Evolutionary conservation across 768 basidiomycete species (phyloP).

Genomic region (Hygrocybe coccinea): DNA sequence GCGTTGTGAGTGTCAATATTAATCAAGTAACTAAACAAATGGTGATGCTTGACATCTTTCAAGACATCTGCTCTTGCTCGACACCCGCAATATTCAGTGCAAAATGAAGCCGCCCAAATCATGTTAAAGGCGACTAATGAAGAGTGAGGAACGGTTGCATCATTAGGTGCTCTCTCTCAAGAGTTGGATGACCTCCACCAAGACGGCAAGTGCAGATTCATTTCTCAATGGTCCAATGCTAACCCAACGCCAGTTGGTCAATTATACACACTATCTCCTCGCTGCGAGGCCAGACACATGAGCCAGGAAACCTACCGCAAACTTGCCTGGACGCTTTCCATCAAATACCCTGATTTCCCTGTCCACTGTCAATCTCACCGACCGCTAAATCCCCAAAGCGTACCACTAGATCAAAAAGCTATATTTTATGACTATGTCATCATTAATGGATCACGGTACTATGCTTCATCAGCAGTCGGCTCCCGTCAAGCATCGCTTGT

Average conservation of each 20-base stretch:
- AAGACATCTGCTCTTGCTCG: background rate
- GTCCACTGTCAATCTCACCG: background rate
- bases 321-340: background rate
- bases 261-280: background rate
- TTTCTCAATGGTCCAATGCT: background rate
- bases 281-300: background rate
- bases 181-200: background rate
- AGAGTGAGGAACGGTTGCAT: background rate
- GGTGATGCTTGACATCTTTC: background rate
- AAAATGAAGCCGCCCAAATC: background rate
- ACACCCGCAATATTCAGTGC: background rate
- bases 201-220: background rate
- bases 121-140: constrained; percentile 1
- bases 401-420: background rate
- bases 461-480: background rate
- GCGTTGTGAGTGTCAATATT: background rate
- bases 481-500: background rate
- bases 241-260: background rate
- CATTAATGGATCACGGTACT: background rate
- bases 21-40: no score
- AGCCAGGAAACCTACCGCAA: background rate
- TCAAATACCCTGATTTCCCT: background rate
- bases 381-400: background rate
- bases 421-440: constrained; percentile 1
- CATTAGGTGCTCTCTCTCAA: background rate